A percentile compares a stretch with the other conserved stretches of the same genome.
Conservation (phyloP, 1,284 basidiomycete genomes). For the Rhodotorula sp. region DNA sequence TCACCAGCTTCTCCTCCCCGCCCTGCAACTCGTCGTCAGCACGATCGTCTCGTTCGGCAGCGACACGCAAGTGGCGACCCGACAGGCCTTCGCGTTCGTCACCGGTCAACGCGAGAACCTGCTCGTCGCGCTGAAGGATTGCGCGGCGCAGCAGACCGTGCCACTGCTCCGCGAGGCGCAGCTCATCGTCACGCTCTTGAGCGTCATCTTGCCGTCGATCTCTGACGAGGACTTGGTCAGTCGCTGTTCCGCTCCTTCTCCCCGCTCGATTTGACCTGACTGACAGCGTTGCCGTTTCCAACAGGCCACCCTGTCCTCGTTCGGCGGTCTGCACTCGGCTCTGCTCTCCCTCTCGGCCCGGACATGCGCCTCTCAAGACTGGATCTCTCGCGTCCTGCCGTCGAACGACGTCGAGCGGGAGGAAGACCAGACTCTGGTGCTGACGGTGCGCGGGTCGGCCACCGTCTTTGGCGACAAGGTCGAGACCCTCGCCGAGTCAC, state of each 20-base stretch:
- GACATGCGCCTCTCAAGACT: conserved; percentile 65
- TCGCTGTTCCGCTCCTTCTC: conserved; percentile 26
- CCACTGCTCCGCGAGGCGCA: conserved; percentile 72
- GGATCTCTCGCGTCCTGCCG: conserved; percentile 63
- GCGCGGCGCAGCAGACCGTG: conserved; percentile 63
- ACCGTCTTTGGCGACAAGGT: conserved; percentile 40
- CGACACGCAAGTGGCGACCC: conserved; percentile 55
- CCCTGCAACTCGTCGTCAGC: conserved; percentile 72
- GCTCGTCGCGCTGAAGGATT: conserved; percentile 71
- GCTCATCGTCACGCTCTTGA: conserved; percentile 69
- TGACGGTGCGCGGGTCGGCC: conserved; percentile 47
- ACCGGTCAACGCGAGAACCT: conserved; percentile 76
- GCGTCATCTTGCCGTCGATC: conserved; percentile 64
- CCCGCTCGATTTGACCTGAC: background rate
- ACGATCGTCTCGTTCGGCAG: conserved; percentile 60
- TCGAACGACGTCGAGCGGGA: conserved; percentile 68
- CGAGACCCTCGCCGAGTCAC: conserved; percentile 33
- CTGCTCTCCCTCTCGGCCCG: conserved; percentile 73
- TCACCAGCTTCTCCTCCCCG: conserved; percentile 81
- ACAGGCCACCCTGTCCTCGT: conserved; percentile 64
- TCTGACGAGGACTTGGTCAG: conserved; percentile 74
- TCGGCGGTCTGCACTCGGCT: conserved; percentile 78
- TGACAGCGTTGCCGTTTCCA: conserved; percentile 24
- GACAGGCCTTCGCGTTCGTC: conserved; percentile 73
- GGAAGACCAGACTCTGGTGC: conserved; percentile 58